These are phyloP conservation scores for Lachancea thermotolerans DNA, from an alignment of 805 yeast species.

Conservation along the genomic window DNA sequence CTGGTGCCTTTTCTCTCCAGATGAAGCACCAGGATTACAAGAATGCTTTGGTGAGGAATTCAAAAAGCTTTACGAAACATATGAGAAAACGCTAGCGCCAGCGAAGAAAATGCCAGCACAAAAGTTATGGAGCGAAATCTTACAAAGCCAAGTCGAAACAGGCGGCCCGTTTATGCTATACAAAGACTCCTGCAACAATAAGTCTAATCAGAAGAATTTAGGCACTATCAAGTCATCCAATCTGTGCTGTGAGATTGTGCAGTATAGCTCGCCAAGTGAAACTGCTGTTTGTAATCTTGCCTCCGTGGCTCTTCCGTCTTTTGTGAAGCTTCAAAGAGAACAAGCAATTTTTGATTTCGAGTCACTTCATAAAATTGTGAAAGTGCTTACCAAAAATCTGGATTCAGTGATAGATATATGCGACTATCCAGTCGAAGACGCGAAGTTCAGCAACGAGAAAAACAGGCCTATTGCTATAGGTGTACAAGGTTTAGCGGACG, in stretches of 20 bases:
- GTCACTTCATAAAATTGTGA: constrained; percentile 64
- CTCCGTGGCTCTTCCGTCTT: constrained; percentile 80
- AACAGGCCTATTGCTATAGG: constrained; percentile 92
- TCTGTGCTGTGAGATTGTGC: constrained; percentile 87
- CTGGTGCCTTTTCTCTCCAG: constrained; percentile 87
- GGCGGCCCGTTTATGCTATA: constrained; percentile 92
- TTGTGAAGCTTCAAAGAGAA: constrained; percentile 41
- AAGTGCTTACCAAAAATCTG: constrained; percentile 69
- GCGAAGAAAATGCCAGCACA: constrained; percentile 71
- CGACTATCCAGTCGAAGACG: constrained; percentile 72
- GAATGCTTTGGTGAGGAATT: constrained; percentile 84
- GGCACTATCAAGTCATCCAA: constrained; percentile 91
- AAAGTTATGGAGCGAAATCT: constrained; percentile 77
- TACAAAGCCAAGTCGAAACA: constrained; percentile 90
- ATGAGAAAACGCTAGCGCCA: constrained; percentile 61
- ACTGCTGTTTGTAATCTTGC: constrained; percentile 93
- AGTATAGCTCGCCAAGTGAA: constrained; percentile 82
- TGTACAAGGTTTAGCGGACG: constrained; percentile 94
- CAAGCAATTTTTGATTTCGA: constrained; percentile 57
- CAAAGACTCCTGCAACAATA: constrained; percentile 81
- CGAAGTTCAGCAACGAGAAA: constrained; percentile 62
- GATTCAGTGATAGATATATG: constrained; percentile 78
- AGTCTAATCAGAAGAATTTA: constrained; percentile 83
- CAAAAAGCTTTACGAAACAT: constrained; percentile 55
- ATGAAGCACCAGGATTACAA: constrained; percentile 74